A percentile compares a stretch with the other conserved stretches of the same genome.
Conservation (phyloP, 2,329 filamentous ascomycete species). For the Pseudodiploospora longispora region DNA sequence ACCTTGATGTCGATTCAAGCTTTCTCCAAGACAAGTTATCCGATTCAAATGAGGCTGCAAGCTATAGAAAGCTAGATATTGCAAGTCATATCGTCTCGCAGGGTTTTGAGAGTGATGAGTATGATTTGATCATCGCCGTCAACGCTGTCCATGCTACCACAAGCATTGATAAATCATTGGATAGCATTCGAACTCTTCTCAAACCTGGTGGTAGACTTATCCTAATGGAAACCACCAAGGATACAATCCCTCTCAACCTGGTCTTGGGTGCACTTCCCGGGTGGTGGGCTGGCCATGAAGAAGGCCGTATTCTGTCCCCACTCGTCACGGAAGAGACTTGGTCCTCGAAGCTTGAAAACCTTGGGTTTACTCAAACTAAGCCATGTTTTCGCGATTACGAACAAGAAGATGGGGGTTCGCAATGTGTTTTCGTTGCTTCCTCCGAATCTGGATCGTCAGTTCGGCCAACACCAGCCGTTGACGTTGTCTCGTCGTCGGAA, state of each 20-base stretch:
- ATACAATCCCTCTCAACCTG: slow-evolving; percentile 2
- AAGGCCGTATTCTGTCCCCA: slow-evolving; percentile 3
- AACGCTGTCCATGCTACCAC: slow-evolving; percentile 24
- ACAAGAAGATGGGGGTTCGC: not conserved
- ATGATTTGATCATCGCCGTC: slow-evolving; percentile 22
- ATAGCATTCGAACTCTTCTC: slow-evolving; percentile 16
- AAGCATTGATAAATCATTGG: slow-evolving; percentile 17
- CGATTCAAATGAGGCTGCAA: slow-evolving; percentile 16
- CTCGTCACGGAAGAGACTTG: slow-evolving; percentile 2
- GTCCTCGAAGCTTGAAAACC: not conserved
- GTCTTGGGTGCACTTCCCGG: slow-evolving; percentile 1
- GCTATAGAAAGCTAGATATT: slow-evolving; percentile 26
- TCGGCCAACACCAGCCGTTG: not conserved
- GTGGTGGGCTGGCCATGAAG: slow-evolving; percentile 4
- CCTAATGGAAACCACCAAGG: slow-evolving; percentile 18
- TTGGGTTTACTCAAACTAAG: slow-evolving; percentile 4
- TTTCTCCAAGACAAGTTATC: slow-evolving; percentile 18
- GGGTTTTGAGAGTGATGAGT: slow-evolving; percentile 16
- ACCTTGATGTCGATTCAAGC: slow-evolving; percentile 30
- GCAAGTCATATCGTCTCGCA: slow-evolving; percentile 20
- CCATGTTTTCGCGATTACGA: not conserved
- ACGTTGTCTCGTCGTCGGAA: not conserved
- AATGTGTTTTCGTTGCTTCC: not conserved
- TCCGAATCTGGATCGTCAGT: not conserved
- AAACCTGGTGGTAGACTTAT: slow-evolving; percentile 24